A percentile compares a stretch with the other conserved stretches of the same genome.
phyloP scores from a whole-genome alignment of 31 red algal species.

The Asparagopsis taxiformis region DNA sequence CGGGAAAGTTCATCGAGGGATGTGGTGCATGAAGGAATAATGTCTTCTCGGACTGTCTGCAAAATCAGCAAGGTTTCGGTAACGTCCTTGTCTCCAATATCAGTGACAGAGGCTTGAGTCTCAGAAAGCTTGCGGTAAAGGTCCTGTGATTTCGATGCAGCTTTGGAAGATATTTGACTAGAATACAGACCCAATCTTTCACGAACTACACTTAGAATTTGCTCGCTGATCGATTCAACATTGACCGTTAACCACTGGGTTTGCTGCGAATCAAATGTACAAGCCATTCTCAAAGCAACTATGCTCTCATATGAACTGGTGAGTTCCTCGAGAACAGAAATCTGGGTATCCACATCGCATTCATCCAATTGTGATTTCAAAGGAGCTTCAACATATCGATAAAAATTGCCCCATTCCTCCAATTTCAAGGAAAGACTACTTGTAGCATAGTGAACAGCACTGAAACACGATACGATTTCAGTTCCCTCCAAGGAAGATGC shows the following conservation, averaged over 20 bases:
- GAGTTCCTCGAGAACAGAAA: neutral
- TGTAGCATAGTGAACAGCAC: neutral
- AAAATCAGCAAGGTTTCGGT: conserved; percentile 27
- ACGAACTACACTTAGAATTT: neutral
- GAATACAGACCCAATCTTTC: neutral
- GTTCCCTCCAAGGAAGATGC: neutral
- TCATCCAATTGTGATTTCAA: no score
- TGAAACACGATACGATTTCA: neutral
- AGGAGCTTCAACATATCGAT: no score
- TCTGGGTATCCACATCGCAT: neutral
- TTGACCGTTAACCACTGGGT: neutral
- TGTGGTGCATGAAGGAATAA: conserved; percentile 17
- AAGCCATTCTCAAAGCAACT: neutral
- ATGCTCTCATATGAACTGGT: neutral
- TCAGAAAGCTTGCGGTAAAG: conserved; percentile 26
- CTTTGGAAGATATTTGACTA: neutral
- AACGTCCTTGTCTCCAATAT: neutral
- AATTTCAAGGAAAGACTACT: neutral
- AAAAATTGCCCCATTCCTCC: neutral
- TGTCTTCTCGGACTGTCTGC: conserved; percentile 45
- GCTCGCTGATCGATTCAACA: neutral
- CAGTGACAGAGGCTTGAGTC: conserved; percentile 11
- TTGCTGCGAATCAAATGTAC: neutral
- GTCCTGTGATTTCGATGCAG: conserved; percentile 13
- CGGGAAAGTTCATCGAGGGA: neutral